A percentile compares a stretch with the other conserved stretches of the same genome.
Conservation (phyloP, 805 yeast species). For the Kluyveromyces aestuarii region DNA sequence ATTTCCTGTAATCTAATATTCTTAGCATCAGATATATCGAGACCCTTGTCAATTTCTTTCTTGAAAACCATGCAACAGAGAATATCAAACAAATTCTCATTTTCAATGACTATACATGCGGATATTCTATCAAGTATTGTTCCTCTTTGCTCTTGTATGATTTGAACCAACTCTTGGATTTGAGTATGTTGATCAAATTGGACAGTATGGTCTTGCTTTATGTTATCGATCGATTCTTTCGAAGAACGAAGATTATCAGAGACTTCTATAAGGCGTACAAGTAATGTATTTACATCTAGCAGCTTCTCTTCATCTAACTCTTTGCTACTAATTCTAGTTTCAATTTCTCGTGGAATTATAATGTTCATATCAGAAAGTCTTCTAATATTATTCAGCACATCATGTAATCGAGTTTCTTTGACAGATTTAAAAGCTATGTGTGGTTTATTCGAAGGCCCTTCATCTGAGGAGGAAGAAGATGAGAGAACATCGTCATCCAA, state of each 20-base stretch:
- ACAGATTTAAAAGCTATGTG: neutral
- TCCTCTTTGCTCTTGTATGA: neutral
- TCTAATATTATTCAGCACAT: neutral
- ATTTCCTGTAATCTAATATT: neutral
- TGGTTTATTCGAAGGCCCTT: neutral
- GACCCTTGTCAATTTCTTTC: neutral
- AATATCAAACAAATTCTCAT: conserved; percentile 12
- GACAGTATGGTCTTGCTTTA: neutral
- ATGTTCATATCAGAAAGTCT: neutral
- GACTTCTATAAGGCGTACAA: neutral
- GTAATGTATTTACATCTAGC: neutral
- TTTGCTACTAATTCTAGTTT: neutral
- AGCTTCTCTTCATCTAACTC: neutral
- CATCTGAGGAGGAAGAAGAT: neutral
- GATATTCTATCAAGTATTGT: conserved; percentile 6
- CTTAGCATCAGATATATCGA: neutral
- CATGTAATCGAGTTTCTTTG: neutral
- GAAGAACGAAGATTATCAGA: neutral
- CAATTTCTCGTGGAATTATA: neutral
- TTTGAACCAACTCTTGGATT: neutral
- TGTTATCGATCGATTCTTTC: neutral
- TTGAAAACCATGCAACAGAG: conserved; percentile 9
- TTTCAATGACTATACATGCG: conserved; percentile 3
- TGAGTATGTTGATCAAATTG: neutral
- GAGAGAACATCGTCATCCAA: conserved; percentile 10